Evolutionary conservation across 2,329 filamentous ascomycete species (phyloP).

Genomic region (Cercospora berteroae): DNA sequence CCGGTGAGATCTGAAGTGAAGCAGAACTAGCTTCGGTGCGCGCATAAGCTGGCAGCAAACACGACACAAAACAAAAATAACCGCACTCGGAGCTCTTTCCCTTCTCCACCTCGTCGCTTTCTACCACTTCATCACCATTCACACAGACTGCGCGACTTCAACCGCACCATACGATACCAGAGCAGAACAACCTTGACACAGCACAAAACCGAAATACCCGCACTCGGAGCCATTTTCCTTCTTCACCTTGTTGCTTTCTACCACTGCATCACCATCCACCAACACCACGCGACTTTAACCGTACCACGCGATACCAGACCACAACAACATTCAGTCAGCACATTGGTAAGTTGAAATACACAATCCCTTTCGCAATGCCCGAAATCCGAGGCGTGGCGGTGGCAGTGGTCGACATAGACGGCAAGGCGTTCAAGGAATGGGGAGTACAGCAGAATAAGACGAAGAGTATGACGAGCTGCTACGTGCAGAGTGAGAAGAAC

Average conservation of each 20-base stretch:
- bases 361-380: not conserved
- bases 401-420: slow-evolving; percentile 3
- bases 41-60: not conserved
- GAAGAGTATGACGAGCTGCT: slow-evolving; percentile 7
- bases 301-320: too few species aligned
- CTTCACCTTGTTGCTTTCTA: not conserved
- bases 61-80: not conserved
- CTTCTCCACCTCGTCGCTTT: not conserved
- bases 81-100: not conserved
- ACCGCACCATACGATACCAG: too few species aligned
- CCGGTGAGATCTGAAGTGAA: not conserved
- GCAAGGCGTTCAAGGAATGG: slow-evolving; percentile 12
- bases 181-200: too few species aligned
- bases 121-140: not conserved
- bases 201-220: not conserved
- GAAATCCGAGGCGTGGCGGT: slow-evolving; percentile 6
- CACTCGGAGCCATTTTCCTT: not conserved
- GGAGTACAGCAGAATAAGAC: not conserved
- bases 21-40: not conserved
- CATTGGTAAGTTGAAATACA: not conserved
- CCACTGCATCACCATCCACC: not conserved
- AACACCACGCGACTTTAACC: too few species aligned
- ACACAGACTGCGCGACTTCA: too few species aligned
- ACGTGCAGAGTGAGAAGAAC: slow-evolving; percentile 16
- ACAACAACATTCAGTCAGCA: not conserved